Evolutionary conservation across 345 rosid species (phyloP).

Genomic region (Carallia brachiata): DNA sequence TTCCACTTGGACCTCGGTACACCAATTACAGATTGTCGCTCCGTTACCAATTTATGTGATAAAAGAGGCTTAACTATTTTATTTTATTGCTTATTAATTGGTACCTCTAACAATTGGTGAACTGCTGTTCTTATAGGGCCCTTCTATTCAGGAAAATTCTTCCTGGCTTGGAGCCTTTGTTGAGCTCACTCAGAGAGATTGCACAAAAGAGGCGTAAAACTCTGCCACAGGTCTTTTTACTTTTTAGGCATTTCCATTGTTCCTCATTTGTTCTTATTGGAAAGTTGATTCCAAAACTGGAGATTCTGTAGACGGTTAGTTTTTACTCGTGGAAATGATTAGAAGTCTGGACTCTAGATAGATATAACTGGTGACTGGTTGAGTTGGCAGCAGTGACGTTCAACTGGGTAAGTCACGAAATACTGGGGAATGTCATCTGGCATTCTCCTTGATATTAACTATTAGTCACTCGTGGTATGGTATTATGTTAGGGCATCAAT

Average conservation of each 20-base stretch:
- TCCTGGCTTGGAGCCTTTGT: conserved; percentile 73
- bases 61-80: not conserved
- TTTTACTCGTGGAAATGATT: no score
- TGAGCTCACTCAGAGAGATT: conserved; percentile 48
- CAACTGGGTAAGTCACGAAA: not conserved
- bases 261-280: not conserved
- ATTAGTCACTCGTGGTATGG: no score
- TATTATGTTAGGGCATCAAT: not conserved
- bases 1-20: conserved; percentile 85
- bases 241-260: not conserved
- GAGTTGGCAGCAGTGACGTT: no score
- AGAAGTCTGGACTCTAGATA: no score
- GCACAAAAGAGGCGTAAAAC: conserved; percentile 62
- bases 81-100: not conserved
- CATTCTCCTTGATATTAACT: not conserved
- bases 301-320: no score
- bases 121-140: conserved; percentile 38
- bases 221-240: conserved; percentile 67
- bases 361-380: no score
- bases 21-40: not conserved
- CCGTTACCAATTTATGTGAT: not conserved
- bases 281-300: not conserved
- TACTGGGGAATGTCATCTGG: not conserved
- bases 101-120: not conserved
- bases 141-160: conserved; percentile 76